These are phyloP conservation scores for Tetrahymena malaccensis DNA, from an alignment of 73 alveolate genomes.

Conservation along the genomic window DNA sequence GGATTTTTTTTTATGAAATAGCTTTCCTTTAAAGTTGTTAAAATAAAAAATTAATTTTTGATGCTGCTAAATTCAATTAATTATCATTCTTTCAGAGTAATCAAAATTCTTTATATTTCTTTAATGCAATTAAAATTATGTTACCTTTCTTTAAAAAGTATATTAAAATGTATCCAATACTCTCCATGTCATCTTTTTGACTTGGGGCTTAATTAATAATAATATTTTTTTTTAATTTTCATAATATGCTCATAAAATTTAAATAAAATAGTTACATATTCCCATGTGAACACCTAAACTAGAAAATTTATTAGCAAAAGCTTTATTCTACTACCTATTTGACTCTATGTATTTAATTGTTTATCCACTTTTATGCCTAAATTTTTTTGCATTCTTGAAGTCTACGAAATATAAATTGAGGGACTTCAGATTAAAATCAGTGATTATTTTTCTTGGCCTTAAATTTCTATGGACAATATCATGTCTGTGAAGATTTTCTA, in stretches of 20 bases:
- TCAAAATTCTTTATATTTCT: too few relatives aligned
- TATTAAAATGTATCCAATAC: slow-evolving; percentile 23
- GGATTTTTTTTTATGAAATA: background rate
- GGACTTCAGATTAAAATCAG: background rate
- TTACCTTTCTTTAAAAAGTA: slow-evolving; percentile 31
- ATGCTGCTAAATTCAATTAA: too few relatives aligned
- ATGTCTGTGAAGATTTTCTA: slow-evolving; percentile 24
- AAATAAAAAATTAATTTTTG: background rate
- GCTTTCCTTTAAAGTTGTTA: background rate
- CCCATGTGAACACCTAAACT: slow-evolving; percentile 24
- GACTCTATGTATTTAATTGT: background rate
- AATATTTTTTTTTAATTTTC: background rate
- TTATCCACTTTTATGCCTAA: slow-evolving; percentile 33
- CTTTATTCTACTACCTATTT: background rate
- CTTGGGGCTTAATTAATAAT: background rate
- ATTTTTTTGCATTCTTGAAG: slow-evolving; percentile 9
- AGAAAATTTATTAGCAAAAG: slow-evolving; percentile 11
- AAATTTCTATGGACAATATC: slow-evolving; percentile 22
- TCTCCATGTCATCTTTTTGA: slow-evolving; percentile 33
- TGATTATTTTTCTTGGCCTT: slow-evolving; percentile 29
- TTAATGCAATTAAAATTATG: too few relatives aligned
- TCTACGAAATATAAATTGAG: slow-evolving; percentile 11
- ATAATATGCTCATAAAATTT: background rate
- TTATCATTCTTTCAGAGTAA: too few relatives aligned
- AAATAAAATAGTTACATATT: background rate